phyloP scores from a whole-genome alignment of 2,329 filamentous ascomycete species.

The Achaetomium macrosporum region DNA sequence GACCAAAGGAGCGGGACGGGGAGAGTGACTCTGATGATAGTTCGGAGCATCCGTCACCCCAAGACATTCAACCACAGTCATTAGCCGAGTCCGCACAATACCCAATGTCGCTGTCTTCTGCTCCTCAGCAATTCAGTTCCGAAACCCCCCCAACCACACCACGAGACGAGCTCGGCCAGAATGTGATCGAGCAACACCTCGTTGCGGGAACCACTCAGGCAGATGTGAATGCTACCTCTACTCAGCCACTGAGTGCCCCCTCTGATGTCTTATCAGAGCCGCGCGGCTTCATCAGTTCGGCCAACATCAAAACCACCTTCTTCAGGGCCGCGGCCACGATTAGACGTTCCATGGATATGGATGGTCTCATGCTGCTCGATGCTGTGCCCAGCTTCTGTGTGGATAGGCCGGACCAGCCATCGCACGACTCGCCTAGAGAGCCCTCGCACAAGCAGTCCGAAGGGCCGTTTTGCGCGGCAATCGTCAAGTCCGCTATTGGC shows the following conservation, averaged over 20 bases:
- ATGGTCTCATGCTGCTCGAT: slow-evolving; percentile 24
- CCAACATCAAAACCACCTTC: slow-evolving; percentile 22
- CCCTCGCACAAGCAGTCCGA: not conserved
- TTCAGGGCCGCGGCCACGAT: slow-evolving; percentile 20
- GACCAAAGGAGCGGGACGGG: not conserved
- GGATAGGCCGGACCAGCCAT: slow-evolving; percentile 10
- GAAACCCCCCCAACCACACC: slow-evolving; percentile 20
- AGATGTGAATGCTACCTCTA: not conserved
- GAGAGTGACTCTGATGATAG: not conserved
- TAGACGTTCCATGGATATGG: slow-evolving; percentile 19
- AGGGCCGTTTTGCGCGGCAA: slow-evolving; percentile 20
- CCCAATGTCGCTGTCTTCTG: not conserved
- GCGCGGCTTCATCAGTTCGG: slow-evolving; percentile 22
- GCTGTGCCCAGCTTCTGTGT: slow-evolving; percentile 20
- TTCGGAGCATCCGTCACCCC: not conserved
- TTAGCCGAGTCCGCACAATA: slow-evolving; percentile 9
- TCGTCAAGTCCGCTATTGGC: slow-evolving; percentile 14
- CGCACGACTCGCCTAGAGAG: not conserved
- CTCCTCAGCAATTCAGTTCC: not conserved
- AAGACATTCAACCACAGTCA: slow-evolving; percentile 2
- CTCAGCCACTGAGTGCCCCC: not conserved
- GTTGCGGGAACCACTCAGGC: not conserved
- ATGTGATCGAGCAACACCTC: slow-evolving; percentile 14
- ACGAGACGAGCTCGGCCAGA: slow-evolving; percentile 8
- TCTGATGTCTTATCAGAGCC: slow-evolving; percentile 8